Evolutionary conservation across 2,329 filamentous ascomycete species (phyloP), one percentile per base, ranked within the genome.

Genomic region (Neonectria coccinea): DNA sequence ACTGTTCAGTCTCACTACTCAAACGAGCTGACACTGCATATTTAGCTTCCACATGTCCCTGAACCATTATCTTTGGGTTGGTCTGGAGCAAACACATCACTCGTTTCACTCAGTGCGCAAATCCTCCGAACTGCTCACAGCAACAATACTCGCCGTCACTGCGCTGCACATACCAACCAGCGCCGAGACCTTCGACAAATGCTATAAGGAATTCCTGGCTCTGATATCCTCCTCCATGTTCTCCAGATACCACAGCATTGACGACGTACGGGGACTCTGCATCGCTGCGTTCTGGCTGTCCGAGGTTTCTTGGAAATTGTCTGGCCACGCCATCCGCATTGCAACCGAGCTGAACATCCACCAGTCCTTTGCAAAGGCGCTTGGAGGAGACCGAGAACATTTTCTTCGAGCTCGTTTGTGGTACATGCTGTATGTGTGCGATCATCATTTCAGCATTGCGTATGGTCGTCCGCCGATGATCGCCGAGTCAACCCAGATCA

Each of bases 251-350:
- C 85, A 88, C 60, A 85, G 83, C 25, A 76, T 87, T 18, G 87
- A 90, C 62, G 85, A 86, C 63, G 82, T 90, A 20, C 83, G 87
- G 3, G 88, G 83, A 1, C 81, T 90, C 7, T 88, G 86, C 65
- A 85, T 90, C 20, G 88, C 85, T 1, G 86, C 88, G 1, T 90
- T 90, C 70, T 90, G 87, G 87, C 78, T 90, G 2, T 85, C 86
- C 2, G 87, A 90, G 5, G 77, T 88, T 2, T 86, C 84, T 10
- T 88, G 87, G 86, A 89, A 87, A 63, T 78, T 90, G 1, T 87
- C 85, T 0, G 87, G 87, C 1, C 84, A 86, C 67, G 85, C 85
- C 1, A 84, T 87, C 3, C 82, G 85, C n/a, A 86, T 87, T 54
- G 85, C 85, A 2, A 87, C 85, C 0, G 85, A 87, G 70, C 74